Evolutionary conservation across 768 basidiomycete species (phyloP).

Genomic region (Calocybe gangraenosa): DNA sequence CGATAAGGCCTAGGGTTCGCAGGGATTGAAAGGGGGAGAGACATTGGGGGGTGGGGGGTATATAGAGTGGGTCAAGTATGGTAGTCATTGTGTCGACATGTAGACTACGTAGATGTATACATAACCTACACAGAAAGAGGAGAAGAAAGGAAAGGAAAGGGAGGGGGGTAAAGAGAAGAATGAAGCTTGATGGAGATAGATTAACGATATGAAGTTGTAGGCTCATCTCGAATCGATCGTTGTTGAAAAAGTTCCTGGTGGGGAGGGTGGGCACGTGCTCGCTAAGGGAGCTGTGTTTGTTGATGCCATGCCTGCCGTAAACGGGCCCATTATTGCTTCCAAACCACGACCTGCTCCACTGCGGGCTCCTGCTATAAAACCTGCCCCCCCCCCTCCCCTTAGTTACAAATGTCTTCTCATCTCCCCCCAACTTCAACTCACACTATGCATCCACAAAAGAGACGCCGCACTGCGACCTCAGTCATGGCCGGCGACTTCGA

Average conservation of each 20-base stretch:
- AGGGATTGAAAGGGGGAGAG: background rate
- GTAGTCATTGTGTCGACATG: too few species aligned
- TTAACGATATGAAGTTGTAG: conserved; percentile 24
- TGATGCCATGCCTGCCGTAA: conserved; percentile 48
- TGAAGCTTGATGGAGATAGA: conserved; percentile 35
- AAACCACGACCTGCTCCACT: conserved; percentile 51
- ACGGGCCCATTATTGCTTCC: conserved; percentile 44
- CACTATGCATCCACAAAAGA: conserved; percentile 32
- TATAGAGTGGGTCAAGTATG: too few species aligned
- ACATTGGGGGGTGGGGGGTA: too few species aligned
- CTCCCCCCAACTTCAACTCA: conserved; percentile 23
- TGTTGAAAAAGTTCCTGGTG: conserved; percentile 35
- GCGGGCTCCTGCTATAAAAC: conserved; percentile 33
- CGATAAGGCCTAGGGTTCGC: background rate
- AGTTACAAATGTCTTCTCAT: conserved; percentile 28
- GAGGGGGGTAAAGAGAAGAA: conserved; percentile 16
- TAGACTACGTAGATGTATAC: too few species aligned
- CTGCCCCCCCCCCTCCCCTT: conserved; percentile 19
- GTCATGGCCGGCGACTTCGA: conserved; percentile 78
- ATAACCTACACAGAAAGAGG: too few species aligned
- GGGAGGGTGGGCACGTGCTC: conserved; percentile 45
- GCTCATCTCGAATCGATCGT: conserved; percentile 30
- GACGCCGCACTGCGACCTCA: conserved; percentile 64
- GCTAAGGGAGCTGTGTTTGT: conserved; percentile 41
- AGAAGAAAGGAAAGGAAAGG: background rate